Evolutionary conservation across 257 asterid species (phyloP), one percentile per base, ranked within the genome.

Genomic region (Agastache rugosa): DNA sequence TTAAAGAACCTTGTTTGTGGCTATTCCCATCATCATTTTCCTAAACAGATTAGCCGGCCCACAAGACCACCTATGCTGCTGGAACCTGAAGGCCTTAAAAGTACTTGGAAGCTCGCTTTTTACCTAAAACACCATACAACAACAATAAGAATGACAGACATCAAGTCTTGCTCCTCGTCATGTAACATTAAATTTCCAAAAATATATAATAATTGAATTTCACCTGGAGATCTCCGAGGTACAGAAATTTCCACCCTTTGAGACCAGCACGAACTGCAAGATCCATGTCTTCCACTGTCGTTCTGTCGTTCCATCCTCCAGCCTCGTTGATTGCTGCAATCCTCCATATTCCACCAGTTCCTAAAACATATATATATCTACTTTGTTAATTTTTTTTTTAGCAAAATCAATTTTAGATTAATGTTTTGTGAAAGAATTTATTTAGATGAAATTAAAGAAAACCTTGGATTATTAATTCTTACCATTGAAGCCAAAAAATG

Each of bases 241-340:
- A 94, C 0, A 94, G 81, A 72, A 94, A 94, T 75, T 87, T 91
- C 98, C 98, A 94, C 54, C 98, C 98, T 75, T 87, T 90, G 44
- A 94, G 97, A 44, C 98, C 95, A 2, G 98, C 92, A 35, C 98
- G 86, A 59, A 94, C 96, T 1, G 98, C 98, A 54, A 94, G 91
- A 85, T 94, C 98, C 98, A 94, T 94, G 79, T 94, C 98, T 69
- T 94, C 98, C 7, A 94, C 98, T 0, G 98, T 94, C 15, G 97
- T 91, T 58, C 98, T 74, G 76, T 88, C 98, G 63, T 93, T 93
- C 98, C 98, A 93, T 1, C 98, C 98, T 9, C 98, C 98, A 0
- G 98, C 98, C 83, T 88, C 98, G 71, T 88, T 82, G 45, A 93
- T 93, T 2, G 97, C 97, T 5, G 85, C 90, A 68, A 93, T 88